Base-by-base conservation (phyloP, 768 basidiomycete genomes). In the Tremella yokohamensis region DNA sequence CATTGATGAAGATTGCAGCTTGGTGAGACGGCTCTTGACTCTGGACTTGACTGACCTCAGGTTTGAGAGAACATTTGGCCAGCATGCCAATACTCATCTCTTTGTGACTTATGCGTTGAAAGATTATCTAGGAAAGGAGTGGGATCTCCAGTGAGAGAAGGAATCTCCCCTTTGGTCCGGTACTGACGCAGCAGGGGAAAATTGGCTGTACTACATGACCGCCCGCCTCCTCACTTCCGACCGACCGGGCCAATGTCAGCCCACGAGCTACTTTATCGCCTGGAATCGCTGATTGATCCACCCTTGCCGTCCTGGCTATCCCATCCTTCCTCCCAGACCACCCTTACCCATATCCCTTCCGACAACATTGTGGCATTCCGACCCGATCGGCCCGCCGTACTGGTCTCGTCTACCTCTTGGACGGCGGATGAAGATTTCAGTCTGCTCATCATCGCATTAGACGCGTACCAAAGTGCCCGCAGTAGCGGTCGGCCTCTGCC, bases 361-460 rank as follows among this genome's bases (percentile, higher is more conserved):
- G 18, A n/a, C 53, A 44, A 38, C 51, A 15, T 52, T 16, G 22
- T 20, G 34, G 78, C 77, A 81, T 39, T 73, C 22, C 83, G 89
- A 34, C 66, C 78, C 1, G 88, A 90, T 62, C 81, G 93, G 56
- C 90, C 91, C 3, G 92, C 90, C 0, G 78, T 98, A 1, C 64
- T 97, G 16, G 85, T 99, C 24, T 90, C 89, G 20, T 89, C 90
- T 64, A 99, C 96, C 1, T 91, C 89, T 15, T 98, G 94, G 94
- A 98, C 96, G 0, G 84, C 90, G 6, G 96, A 99, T 68, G 96
- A 99, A 74, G 92, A 98, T 74, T 97, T 99, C 64, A 78, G 82
- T 8, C 83, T 96, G 52, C 83, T 99, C 16, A 76, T 97, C 19
- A 81, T 83, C 18, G 90, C 91, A 1, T 79, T 99, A 39, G 73